These are phyloP conservation scores for Cutaneotrichosporon spelunceum DNA, from an alignment of 1,284 basidiomycete species.

Conservation along the genomic window DNA sequence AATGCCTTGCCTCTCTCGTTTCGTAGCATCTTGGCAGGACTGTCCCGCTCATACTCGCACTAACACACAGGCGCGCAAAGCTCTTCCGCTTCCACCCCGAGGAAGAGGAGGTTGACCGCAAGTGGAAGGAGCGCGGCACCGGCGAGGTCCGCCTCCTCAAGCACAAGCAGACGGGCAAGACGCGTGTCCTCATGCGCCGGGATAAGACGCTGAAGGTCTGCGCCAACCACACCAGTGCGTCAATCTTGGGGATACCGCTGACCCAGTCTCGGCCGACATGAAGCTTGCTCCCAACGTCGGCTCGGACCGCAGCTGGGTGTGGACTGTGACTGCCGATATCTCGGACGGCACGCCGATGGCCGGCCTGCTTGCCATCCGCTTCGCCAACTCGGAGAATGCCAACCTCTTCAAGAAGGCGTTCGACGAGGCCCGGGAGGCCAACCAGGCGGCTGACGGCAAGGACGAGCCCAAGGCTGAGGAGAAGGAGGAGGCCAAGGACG, in stretches of 20 bases:
- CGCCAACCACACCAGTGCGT: slow-evolving; percentile 93
- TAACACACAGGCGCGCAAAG: slow-evolving; percentile 79
- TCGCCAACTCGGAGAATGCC: slow-evolving; percentile 94
- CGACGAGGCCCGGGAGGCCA: slow-evolving; percentile 74
- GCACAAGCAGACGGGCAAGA: slow-evolving; percentile 84
- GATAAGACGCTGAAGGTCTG: slow-evolving; percentile 99
- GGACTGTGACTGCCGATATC: slow-evolving; percentile 94
- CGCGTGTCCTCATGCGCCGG: slow-evolving; percentile 96
- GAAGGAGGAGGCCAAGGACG: slow-evolving; percentile 27
- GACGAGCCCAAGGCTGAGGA: slow-evolving; percentile 40
- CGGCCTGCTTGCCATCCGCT: slow-evolving; percentile 96
- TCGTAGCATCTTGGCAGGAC: too few species aligned
- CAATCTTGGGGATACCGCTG: not conserved
- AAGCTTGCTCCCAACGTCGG: slow-evolving; percentile 96
- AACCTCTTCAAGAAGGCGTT: slow-evolving; percentile 81
- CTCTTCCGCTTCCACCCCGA: slow-evolving; percentile 97
- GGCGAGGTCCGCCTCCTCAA: slow-evolving; percentile 83
- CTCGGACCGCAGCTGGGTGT: slow-evolving; percentile 99
- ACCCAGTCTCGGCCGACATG: slow-evolving; percentile 82
- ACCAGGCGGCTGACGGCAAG: slow-evolving; percentile 52
- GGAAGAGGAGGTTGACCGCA: slow-evolving; percentile 64
- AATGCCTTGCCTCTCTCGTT: too few species aligned
- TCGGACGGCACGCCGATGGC: slow-evolving; percentile 81
- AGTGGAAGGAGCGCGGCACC: slow-evolving; percentile 89
- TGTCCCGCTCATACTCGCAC: not conserved